Percentiles rank a stretch among this genome's conserved stretches.
phyloP scores from a whole-genome alignment of 148 eudicot genomes.

The Euryodendron excelsum region DNA sequence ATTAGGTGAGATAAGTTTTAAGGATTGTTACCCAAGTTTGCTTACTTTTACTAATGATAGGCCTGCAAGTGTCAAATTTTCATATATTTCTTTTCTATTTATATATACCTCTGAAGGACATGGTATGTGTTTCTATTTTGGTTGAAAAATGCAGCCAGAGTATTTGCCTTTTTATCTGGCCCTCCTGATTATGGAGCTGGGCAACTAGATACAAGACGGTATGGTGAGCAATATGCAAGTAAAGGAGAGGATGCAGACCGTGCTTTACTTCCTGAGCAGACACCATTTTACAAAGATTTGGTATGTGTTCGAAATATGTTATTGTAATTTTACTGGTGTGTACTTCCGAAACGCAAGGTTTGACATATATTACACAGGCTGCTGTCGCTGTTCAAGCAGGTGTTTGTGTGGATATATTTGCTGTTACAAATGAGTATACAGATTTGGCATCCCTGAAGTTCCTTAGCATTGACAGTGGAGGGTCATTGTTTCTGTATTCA shows the following conservation, averaged over 20 bases:
- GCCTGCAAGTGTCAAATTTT: background rate
- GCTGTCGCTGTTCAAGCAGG: slow-evolving; percentile 99
- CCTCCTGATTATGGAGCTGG: slow-evolving; percentile 98
- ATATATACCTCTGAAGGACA: background rate
- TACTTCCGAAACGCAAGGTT: slow-evolving; percentile 20
- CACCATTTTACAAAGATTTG: slow-evolving; percentile 93
- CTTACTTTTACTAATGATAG: background rate
- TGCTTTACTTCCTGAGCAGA: slow-evolving; percentile 98
- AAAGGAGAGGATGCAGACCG: slow-evolving; percentile 99
- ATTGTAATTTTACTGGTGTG: background rate
- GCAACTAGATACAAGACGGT: slow-evolving; percentile 88
- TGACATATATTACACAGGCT: slow-evolving; percentile 75
- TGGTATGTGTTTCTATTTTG: slow-evolving; percentile 2
- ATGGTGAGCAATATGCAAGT: slow-evolving; percentile 99
- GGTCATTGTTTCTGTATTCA: slow-evolving; percentile 80
- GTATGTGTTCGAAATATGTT: slow-evolving; percentile 37
- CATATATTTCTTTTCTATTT: background rate
- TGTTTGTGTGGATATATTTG: slow-evolving; percentile 97
- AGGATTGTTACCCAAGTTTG: background rate
- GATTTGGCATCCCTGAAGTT: slow-evolving; percentile 96
- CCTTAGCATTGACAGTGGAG: slow-evolving; percentile 94
- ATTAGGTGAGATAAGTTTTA: slow-evolving; percentile 48
- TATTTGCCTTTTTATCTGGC: slow-evolving; percentile 95
- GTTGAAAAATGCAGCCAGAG: slow-evolving; percentile 62
- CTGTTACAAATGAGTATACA: slow-evolving; percentile 95